Percentiles rank a stretch among this genome's conserved stretches.
phyloP scores from a whole-genome alignment of 106 monocot genomes.

The Dendrobium officinale region DNA sequence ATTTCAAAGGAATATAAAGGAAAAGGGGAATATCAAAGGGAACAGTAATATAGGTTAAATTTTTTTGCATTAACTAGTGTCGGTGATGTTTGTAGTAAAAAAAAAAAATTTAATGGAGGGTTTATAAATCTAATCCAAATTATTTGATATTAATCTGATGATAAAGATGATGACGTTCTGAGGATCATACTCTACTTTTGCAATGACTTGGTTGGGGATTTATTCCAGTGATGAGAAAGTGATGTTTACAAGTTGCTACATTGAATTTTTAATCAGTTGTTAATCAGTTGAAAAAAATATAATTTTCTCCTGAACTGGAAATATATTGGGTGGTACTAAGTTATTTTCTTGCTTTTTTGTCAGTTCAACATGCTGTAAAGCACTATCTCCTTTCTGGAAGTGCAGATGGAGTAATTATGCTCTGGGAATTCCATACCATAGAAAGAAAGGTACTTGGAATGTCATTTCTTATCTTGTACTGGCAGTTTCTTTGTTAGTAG shows the following conservation, averaged over 20 bases:
- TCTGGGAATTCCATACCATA: conserved; percentile 50
- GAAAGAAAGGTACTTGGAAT: conserved; percentile 44
- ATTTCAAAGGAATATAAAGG: not conserved
- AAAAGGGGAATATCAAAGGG: not conserved
- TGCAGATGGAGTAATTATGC: conserved; percentile 84
- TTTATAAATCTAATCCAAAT: not conserved
- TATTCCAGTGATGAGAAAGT: not conserved
- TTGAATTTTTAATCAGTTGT: not conserved
- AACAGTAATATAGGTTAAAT: not conserved
- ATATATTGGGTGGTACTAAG: not conserved
- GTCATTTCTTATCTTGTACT: not conserved
- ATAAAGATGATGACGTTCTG: not conserved
- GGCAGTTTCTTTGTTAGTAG: not conserved
- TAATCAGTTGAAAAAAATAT: not conserved
- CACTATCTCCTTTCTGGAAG: conserved; percentile 87
- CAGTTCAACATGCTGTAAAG: conserved; percentile 39
- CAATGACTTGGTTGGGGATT: not conserved
- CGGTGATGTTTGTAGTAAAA: not conserved
- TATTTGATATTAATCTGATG: not conserved
- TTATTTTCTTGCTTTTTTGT: conserved; percentile 13
- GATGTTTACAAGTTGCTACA: not conserved
- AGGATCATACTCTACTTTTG: not conserved
- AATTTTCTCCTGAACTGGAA: not conserved
- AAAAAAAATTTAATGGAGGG: not conserved
- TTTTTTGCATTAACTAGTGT: not conserved